Conservation (phyloP, 768 basidiomycete genomes). For the Wakefieldia striispora region DNA sequence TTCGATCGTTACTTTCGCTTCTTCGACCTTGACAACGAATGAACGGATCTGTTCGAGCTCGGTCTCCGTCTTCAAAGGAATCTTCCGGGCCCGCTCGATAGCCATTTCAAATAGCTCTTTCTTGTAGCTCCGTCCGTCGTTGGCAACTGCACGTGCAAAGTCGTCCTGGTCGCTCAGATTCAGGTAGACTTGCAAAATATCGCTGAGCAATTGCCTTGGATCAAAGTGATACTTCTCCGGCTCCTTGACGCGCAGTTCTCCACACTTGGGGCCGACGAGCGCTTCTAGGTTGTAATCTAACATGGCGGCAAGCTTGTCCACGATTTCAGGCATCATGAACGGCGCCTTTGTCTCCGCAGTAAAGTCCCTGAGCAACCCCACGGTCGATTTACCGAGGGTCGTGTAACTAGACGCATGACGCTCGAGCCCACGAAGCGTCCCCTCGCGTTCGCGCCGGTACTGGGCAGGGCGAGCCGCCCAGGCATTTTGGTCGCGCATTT, state of each 20-base stretch:
- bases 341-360: conserved; percentile 89
- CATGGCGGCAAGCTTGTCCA: conserved; percentile 94
- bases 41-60: conserved; percentile 69
- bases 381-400: conserved; percentile 81
- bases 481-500: conserved; percentile 72
- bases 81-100: conserved; percentile 57
- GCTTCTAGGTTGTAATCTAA: conserved; percentile 90
- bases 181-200: conserved; percentile 87
- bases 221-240: conserved; percentile 89
- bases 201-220: conserved; percentile 75
- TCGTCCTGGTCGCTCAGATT: conserved; percentile 78
- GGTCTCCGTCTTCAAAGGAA: conserved; percentile 66
- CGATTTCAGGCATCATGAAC: conserved; percentile 96
- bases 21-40: conserved; percentile 84
- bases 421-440: conserved; percentile 75
- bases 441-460: conserved; percentile 82
- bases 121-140: conserved; percentile 90
- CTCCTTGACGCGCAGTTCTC: conserved; percentile 81
- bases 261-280: conserved; percentile 85
- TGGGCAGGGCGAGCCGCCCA: conserved; percentile 69
- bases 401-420: conserved; percentile 83
- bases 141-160: conserved; percentile 85
- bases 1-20: conserved; percentile 70
- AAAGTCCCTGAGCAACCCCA: conserved; percentile 89
- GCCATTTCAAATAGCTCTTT: conserved; percentile 82